Base-by-base conservation (phyloP, 2,329 filamentous ascomycete species). In the Sclerotiophoma versabilis region DNA sequence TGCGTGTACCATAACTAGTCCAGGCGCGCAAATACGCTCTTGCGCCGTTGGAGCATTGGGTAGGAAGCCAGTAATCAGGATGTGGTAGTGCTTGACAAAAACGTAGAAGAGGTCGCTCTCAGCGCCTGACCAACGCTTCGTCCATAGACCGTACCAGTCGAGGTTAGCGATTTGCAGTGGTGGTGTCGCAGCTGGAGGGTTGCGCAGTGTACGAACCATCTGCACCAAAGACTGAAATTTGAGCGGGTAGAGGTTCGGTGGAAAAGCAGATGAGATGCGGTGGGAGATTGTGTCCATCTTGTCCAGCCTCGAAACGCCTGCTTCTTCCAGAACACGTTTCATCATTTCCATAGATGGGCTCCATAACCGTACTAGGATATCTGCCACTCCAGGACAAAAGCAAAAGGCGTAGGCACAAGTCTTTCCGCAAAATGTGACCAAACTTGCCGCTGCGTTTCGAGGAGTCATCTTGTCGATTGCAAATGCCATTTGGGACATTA, bases 341-440 rank as follows among this genome's bases (percentile, higher is more conserved):
- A 96, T 82, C 34, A 86, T 78, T 52, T 87, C 86, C 3, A 87
- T 79, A 2, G 87, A 85, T 17, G 91, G 81, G 30, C 85, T 86
- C 92, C 93, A 96, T 5, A 96, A 79, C 14, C 92, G 86, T 22
- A 93, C 85, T 42, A 96, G 80, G 44, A 96, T 85, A 68, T 96
- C 92, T 7, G 91, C 89, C 49, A 96, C 85, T 4, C 91, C 91
- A 0, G 92, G 91, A 23, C 91, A 93, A 68, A 96, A 97, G 77
- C 93, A 95, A 75, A 96, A 96, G 25, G 91, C 92, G 74, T 96
- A 96, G 2, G 93, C 92, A 68, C 90, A 93, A 4, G 92, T 91
- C 75, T 95, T 96, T 55, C 91, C 93, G 48, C 91, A 92, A 71
- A 96, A 96, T 25, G 89, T 89, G 53, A 96, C 90, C 20, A 80